Conservation (phyloP, 2,329 filamentous ascomycete species). For the Neocatenulostroma microsporum region DNA sequence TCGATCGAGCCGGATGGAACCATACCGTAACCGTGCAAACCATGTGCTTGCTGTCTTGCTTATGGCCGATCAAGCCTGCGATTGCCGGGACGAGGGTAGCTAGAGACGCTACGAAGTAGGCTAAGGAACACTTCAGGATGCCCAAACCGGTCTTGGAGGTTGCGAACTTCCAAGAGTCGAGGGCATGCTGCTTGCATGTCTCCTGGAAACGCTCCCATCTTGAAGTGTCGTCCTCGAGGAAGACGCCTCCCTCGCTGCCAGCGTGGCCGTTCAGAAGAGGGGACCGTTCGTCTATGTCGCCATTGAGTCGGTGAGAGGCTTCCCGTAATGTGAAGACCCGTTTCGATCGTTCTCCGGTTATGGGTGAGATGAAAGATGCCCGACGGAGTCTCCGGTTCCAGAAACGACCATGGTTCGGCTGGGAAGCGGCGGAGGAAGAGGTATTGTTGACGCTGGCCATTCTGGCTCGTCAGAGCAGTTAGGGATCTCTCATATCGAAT, state of each 20-base stretch:
- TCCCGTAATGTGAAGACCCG: conserved; percentile 69
- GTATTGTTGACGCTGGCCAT: conserved; percentile 1
- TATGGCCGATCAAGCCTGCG: conserved; percentile 60
- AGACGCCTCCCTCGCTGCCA: background rate
- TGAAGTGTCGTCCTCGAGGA: conserved; percentile 6
- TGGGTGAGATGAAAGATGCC: conserved; percentile 78
- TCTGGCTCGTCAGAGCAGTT: conserved; percentile 1
- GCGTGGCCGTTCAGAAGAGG: conserved; percentile 22
- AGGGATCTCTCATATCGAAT: no score
- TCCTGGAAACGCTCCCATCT: conserved; percentile 8
- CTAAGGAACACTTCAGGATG: conserved; percentile 84
- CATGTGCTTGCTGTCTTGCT: conserved; percentile 86
- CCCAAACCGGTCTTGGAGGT: conserved; percentile 66
- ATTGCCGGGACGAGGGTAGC: conserved; percentile 74
- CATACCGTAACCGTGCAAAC: conserved; percentile 92
- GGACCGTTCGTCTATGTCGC: conserved; percentile 31
- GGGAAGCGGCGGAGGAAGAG: background rate
- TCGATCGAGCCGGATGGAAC: conserved; percentile 80
- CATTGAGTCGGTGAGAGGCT: conserved; percentile 31
- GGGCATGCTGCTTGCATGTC: background rate
- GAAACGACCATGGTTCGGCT: conserved; percentile 7
- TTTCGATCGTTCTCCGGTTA: conserved; percentile 75
- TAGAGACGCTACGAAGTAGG: conserved; percentile 78
- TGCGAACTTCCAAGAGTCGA: conserved; percentile 44
- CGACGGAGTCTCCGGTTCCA: conserved; percentile 51